Conservation (phyloP, 352 stramenopile species). For the Phytophthora sojae region DNA sequence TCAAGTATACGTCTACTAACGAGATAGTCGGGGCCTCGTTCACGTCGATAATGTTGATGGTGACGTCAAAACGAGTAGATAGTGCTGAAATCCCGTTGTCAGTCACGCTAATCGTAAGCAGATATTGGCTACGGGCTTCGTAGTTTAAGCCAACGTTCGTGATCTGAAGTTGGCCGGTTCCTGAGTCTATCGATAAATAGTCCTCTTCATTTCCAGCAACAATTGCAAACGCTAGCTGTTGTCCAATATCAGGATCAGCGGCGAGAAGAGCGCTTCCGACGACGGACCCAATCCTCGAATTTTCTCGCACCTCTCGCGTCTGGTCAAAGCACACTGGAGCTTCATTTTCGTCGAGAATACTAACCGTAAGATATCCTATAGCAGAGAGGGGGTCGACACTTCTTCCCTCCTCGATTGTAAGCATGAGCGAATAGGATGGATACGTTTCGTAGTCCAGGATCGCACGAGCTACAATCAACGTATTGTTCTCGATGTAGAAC, state of each 20-base stretch:
- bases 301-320: conserved; percentile 29
- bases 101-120: conserved; percentile 6
- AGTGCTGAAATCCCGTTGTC: conserved; percentile 29
- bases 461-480: conserved; percentile 8
- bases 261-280: conserved; percentile 21
- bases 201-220: conserved; percentile 24
- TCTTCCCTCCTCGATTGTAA: conserved; percentile 22
- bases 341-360: conserved; percentile 38
- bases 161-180: conserved; percentile 30
- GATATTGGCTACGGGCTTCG: conserved; percentile 25
- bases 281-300: conserved; percentile 19
- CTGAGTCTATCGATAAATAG: conserved; percentile 22
- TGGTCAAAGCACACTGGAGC: conserved; percentile 29
- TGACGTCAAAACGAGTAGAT: conserved; percentile 21
- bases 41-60: conserved; percentile 24
- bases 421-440: conserved; percentile 18
- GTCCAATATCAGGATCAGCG: conserved; percentile 25
- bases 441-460: conserved; percentile 35
- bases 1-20: conserved; percentile 20
- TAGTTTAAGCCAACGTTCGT: conserved; percentile 29
- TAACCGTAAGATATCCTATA: conserved; percentile 17
- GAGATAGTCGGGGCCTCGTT: conserved; percentile 31
- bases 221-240: conserved; percentile 31
- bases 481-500: conserved; percentile 27
- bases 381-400: conserved; percentile 15